These are phyloP conservation scores for Grosmannia clavigera DNA, from an alignment of 2,329 filamentous ascomycete species.

Conservation along the genomic window DNA sequence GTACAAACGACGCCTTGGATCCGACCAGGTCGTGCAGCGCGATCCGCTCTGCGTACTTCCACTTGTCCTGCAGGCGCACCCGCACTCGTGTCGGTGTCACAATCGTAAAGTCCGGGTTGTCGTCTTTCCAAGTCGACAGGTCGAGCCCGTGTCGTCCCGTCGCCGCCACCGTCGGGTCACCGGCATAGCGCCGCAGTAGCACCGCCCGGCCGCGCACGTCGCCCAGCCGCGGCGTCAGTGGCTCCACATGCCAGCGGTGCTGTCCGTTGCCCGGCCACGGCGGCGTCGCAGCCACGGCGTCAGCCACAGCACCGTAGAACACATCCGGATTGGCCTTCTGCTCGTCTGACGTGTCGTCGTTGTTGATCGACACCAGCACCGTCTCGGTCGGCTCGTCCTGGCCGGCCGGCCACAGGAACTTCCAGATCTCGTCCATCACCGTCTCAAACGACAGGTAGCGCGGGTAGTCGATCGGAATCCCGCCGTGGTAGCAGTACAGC, in stretches of 20 bases:
- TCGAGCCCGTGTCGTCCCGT: conserved; percentile 23
- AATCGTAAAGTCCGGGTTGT: conserved; percentile 46
- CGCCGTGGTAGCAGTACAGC: conserved; percentile 57
- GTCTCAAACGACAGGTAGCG: conserved; percentile 47
- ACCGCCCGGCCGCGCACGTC: conserved; percentile 55
- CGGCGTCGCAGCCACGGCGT: conserved; percentile 37
- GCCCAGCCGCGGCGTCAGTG: conserved; percentile 47
- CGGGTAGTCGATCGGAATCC: conserved; percentile 56
- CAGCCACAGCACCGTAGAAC: conserved; percentile 32
- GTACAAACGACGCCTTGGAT: conserved; percentile 26
- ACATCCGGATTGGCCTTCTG: conserved; percentile 32
- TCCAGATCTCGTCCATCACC: conserved; percentile 44
- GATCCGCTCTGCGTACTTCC: conserved; percentile 26
- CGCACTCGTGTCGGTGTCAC: conserved; percentile 22
- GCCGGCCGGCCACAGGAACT: conserved; percentile 42
- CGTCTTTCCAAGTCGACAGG: conserved; percentile 46
- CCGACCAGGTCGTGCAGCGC: conserved; percentile 24
- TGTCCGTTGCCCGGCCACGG: conserved; percentile 16
- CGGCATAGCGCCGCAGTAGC: conserved; percentile 45
- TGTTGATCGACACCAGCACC: conserved; percentile 55
- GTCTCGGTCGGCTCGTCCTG: conserved; percentile 45
- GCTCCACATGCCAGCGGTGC: conserved; percentile 47
- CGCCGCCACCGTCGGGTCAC: conserved; percentile 27
- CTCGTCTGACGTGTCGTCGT: conserved; percentile 49
- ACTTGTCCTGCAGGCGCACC: conserved; percentile 34